Percentiles rank a stretch among this genome's conserved stretches.
Evolutionary conservation across 1,139 yeast species (phyloP).

Genomic region (Saccharomyces hybrid): DNA sequence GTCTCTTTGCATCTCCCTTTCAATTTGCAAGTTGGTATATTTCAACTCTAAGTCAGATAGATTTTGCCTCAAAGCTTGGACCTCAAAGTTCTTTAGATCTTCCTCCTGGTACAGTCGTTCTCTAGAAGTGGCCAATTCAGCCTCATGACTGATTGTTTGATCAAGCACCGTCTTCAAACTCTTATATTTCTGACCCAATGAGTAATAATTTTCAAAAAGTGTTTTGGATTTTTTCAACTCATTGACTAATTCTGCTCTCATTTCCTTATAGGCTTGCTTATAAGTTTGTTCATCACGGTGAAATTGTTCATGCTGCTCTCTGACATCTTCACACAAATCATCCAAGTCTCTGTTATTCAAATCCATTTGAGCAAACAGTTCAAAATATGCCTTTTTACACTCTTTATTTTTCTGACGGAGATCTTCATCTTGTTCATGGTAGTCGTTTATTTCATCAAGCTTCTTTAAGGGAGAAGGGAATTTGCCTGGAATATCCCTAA

Average conservation of each 20-base stretch:
- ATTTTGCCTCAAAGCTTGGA: slow-evolving; percentile 21
- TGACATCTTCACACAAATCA: slow-evolving; percentile 16
- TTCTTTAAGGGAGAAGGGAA: slow-evolving; percentile 18
- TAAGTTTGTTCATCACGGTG: slow-evolving; percentile 27
- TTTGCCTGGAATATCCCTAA: slow-evolving; percentile 18
- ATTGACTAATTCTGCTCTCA: slow-evolving; percentile 32
- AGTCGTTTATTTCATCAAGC: background rate
- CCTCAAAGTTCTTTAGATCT: slow-evolving; percentile 18
- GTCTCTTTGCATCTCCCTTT: slow-evolving; percentile 11
- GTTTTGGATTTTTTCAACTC: slow-evolving; percentile 31
- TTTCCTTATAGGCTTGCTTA: slow-evolving; percentile 31
- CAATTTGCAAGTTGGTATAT: slow-evolving; percentile 17
- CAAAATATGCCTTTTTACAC: slow-evolving; percentile 18
- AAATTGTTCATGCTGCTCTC: slow-evolving; percentile 16
- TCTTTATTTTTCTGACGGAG: slow-evolving; percentile 5
- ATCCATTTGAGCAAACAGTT: slow-evolving; percentile 21
- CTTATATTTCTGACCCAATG: slow-evolving; percentile 38
- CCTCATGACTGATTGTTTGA: slow-evolving; percentile 7
- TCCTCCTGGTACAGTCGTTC: slow-evolving; percentile 2
- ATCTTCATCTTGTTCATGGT: background rate
- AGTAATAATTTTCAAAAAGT: slow-evolving; percentile 36
- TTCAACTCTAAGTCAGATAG: slow-evolving; percentile 20
- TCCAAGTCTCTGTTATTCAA: slow-evolving; percentile 25
- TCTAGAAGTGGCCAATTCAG: slow-evolving; percentile 8
- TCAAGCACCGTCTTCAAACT: slow-evolving; percentile 28